Base-by-base conservation (phyloP, 2,329 filamentous ascomycete species). In the Xylariaceae sp. region DNA sequence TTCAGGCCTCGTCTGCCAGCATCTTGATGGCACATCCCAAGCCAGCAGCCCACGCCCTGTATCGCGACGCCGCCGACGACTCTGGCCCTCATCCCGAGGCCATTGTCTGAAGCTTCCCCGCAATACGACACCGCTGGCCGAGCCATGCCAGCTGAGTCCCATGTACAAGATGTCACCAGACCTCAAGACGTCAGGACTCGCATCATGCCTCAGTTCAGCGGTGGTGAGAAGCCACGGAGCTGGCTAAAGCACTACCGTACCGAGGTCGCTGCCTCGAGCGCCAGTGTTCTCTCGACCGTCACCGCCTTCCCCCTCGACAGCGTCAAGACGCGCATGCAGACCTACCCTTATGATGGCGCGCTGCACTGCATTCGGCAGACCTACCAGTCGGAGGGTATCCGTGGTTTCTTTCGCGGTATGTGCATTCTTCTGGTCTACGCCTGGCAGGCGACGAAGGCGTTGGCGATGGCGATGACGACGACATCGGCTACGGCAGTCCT, bases 281-380 rank as follows among this genome's bases (percentile, higher is more conserved):
- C 81, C 54, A 89, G 82, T 58, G 70, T 89, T 45, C 68, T 90
- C 36, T 87, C 83, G 23, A 92, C 85, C 26, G 72, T 87, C 53
- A 70, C 74, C 45, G 82, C 85, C n/a, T 93, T 90, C 55, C 86
- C 86, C 15, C 75, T 93, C 47, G 86, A 93, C 58, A 90, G 86
- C 50, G 81, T 90, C 56, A 93, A 93, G 68, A 89, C 83, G 36
- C 83, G 86, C 52, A 86, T 92, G 77, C 86, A 93, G 65, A 84
- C 83, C 45, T 90, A 92, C 61, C 77, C 82, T 43, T 89, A 83
- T 61, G 70, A 73, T 45, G 84, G 74, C 46, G 86, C 84, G 58
- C 60, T 73, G 53, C 80, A 86, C 57, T 89, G 84, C 55, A 75
- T 88, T 32, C 71, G 69, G 41, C 73, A 83, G 46, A 90, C 85